phyloP scores from a whole-genome alignment of 352 stramenopile genomes.

The Phytopythium litorale region DNA sequence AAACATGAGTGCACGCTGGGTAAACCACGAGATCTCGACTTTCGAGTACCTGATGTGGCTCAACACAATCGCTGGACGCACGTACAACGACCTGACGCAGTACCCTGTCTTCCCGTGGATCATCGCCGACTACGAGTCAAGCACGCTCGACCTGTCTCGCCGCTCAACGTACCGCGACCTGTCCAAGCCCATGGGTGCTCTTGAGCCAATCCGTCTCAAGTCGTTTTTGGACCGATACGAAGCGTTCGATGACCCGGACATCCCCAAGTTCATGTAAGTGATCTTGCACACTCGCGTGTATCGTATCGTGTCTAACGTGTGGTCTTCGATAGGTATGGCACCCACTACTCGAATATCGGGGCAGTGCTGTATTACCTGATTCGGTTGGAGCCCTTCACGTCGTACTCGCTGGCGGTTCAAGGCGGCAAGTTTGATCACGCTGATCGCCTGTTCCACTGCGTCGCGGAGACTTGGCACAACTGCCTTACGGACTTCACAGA shows the following conservation, averaged over 20 bases:
- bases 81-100: constrained; percentile 92
- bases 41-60: constrained; percentile 95
- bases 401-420: constrained; percentile 93
- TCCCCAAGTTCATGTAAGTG: constrained; percentile 85
- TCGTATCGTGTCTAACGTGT: background rate
- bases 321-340: constrained; percentile 59
- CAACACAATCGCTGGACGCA: constrained; percentile 87
- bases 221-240: constrained; percentile 95
- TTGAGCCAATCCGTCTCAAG: constrained; percentile 90
- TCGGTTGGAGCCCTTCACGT: constrained; percentile 97
- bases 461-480: constrained; percentile 89
- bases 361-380: constrained; percentile 99
- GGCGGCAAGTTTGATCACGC: constrained; percentile 94
- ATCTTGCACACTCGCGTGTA: background rate
- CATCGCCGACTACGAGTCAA: constrained; percentile 86
- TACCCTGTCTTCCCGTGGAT: constrained; percentile 96
- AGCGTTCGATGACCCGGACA: constrained; percentile 82
- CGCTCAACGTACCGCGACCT: constrained; percentile 94
- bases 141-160: constrained; percentile 53
- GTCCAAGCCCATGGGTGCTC: constrained; percentile 96
- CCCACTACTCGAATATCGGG: constrained; percentile 90
- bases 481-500: constrained; percentile 89
- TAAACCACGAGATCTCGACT: constrained; percentile 93
- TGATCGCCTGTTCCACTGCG: constrained; percentile 91
- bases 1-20: constrained; percentile 61